Evolutionary conservation across 495 filamentous ascomycete species (phyloP).

Genomic region (Neurospora terricola): DNA sequence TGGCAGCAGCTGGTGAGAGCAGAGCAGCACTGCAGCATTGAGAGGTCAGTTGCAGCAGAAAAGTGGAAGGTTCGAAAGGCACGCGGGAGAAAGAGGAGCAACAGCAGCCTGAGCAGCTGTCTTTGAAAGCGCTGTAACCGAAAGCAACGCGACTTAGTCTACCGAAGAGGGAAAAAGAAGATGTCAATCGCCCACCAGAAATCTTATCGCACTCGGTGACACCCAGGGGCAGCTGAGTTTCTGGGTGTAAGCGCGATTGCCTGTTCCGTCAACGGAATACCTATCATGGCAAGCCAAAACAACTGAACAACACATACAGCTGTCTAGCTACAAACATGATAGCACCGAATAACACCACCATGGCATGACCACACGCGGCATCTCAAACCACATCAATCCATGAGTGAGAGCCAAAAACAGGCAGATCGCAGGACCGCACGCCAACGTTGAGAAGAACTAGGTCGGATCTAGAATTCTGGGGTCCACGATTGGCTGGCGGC

Average conservation of each 20-base stretch:
- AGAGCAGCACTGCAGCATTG: slow-evolving; percentile 1
- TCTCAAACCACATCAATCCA: neutral
- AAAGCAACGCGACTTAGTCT: neutral
- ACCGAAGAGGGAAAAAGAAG: neutral
- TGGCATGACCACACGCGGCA: neutral
- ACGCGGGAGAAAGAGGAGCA: neutral
- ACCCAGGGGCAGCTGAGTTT: neutral
- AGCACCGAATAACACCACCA: neutral
- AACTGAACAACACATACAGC: neutral
- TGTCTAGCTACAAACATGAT: neutral
- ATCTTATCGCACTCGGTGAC: neutral
- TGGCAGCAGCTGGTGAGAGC: neutral
- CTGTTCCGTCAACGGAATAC: neutral
- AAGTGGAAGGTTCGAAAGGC: neutral
- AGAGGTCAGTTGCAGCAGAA: neutral
- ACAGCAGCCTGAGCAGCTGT: neutral
- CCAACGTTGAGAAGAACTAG: neutral
- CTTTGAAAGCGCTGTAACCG: neutral
- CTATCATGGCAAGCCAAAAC: neutral
- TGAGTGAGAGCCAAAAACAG: neutral
- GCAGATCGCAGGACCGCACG: neutral
- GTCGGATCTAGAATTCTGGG: neutral
- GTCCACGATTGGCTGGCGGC: neutral
- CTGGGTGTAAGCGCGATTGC: neutral
- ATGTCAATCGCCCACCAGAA: neutral